These are phyloP conservation scores for Solanum tarapatanum DNA, from an alignment of 257 asterid species.

Conservation along the genomic window DNA sequence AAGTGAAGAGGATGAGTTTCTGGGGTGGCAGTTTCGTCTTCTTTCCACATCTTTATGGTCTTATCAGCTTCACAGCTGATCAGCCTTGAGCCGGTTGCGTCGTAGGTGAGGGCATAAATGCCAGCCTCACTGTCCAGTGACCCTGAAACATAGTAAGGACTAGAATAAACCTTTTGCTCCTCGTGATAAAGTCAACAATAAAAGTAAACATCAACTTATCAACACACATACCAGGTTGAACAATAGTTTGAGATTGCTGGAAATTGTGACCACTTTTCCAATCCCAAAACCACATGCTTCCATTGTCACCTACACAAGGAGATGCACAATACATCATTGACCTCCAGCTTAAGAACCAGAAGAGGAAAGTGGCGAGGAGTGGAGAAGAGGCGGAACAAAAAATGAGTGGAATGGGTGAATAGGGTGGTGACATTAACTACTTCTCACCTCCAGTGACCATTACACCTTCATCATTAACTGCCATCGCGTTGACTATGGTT, in stretches of 20 bases:
- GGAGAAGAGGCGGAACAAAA: background rate
- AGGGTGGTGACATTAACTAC: background rate
- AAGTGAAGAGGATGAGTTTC: slow-evolving; percentile 89
- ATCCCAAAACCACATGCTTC: slow-evolving; percentile 99
- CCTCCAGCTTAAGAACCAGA: background rate
- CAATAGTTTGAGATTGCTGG: slow-evolving; percentile 92
- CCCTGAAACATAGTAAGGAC: slow-evolving; percentile 25
- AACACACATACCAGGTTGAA: slow-evolving; percentile 69
- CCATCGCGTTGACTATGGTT: slow-evolving; percentile 84
- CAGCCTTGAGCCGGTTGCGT: slow-evolving; percentile 69
- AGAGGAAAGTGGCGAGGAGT: background rate
- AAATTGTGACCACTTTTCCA: slow-evolving; percentile 98
- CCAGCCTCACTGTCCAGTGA: slow-evolving; percentile 99
- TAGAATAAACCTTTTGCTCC: background rate
- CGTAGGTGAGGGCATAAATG: slow-evolving; percentile 61
- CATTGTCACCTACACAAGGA: slow-evolving; percentile 66
- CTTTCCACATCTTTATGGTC: slow-evolving; percentile 98
- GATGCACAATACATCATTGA: background rate
- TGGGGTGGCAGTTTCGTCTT: slow-evolving; percentile 76
- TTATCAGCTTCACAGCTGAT: slow-evolving; percentile 92
- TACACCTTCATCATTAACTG: slow-evolving; percentile 84
- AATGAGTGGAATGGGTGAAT: background rate
- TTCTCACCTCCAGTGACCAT: slow-evolving; percentile 82
- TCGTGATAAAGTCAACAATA: background rate
- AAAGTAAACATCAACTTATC: background rate